These are phyloP conservation scores for Trichophyton schoenleinii DNA, from an alignment of 2,329 filamentous ascomycete species.

Conservation along the genomic window DNA sequence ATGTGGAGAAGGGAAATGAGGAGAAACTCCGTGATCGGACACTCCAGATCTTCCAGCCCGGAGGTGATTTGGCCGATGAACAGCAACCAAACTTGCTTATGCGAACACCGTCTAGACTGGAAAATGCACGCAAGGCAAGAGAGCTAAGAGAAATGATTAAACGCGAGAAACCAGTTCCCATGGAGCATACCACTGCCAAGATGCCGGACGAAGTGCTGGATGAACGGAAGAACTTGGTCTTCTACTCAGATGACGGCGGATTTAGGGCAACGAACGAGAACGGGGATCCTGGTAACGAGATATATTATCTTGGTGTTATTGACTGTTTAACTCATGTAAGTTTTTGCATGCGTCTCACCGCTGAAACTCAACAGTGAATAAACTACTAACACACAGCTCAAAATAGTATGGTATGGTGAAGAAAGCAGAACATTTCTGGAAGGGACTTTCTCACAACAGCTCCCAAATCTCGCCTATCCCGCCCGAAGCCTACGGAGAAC, in stretches of 20 bases:
- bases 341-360: slow-evolving; percentile 15
- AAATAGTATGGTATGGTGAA: slow-evolving; percentile 75
- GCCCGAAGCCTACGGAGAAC: slow-evolving; percentile 79
- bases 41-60: slow-evolving; percentile 84
- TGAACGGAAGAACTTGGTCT: slow-evolving; percentile 63
- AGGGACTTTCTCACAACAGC: slow-evolving; percentile 72
- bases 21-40: slow-evolving; percentile 87
- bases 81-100: slow-evolving; percentile 54
- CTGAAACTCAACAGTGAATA: too few relatives aligned
- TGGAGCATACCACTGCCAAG: slow-evolving; percentile 66
- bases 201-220: slow-evolving; percentile 86
- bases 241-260: slow-evolving; percentile 88
- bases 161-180: slow-evolving; percentile 81
- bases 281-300: slow-evolving; percentile 70
- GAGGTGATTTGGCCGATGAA: slow-evolving; percentile 56
- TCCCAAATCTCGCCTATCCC: slow-evolving; percentile 85
- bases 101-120: slow-evolving; percentile 84
- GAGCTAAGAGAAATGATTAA: slow-evolving; percentile 88
- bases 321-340: slow-evolving; percentile 94
- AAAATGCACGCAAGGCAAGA: slow-evolving; percentile 78
- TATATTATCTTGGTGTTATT: slow-evolving; percentile 97
- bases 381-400: background rate
- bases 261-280: slow-evolving; percentile 88
- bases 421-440: slow-evolving; percentile 93
- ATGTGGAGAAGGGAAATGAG: slow-evolving; percentile 79